Evolutionary conservation across 192 early-diverging fungal species (phyloP).

Genomic region (Umbelopsis sp.): DNA sequence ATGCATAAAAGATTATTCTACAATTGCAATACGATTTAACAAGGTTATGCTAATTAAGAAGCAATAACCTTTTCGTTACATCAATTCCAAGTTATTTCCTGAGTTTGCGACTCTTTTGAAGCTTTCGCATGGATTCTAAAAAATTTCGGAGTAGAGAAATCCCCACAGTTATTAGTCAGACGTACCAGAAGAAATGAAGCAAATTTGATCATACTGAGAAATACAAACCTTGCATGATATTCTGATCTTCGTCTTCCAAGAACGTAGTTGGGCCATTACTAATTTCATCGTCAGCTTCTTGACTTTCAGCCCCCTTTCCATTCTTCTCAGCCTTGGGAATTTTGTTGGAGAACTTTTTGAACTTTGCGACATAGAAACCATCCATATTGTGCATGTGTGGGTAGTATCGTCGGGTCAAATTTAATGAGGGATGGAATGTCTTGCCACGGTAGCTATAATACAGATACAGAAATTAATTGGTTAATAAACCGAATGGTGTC

Average conservation of each 20-base stretch:
- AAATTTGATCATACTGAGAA: background rate
- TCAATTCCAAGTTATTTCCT: background rate
- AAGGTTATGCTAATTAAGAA: background rate
- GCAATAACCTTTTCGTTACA: no score
- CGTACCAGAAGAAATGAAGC: background rate
- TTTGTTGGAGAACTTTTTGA: slow-evolving; percentile 94
- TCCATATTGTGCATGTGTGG: slow-evolving; percentile 99
- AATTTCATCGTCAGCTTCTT: slow-evolving; percentile 29
- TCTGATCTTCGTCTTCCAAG: slow-evolving; percentile 36
- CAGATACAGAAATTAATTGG: background rate
- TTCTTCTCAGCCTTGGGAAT: slow-evolving; percentile 48
- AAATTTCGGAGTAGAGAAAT: background rate
- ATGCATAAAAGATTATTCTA: slow-evolving; percentile 18
- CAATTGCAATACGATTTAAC: slow-evolving; percentile 7
- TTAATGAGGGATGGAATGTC: slow-evolving; percentile 81
- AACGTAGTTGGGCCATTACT: slow-evolving; percentile 18
- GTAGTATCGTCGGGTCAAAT: slow-evolving; percentile 88
- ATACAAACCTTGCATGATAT: slow-evolving; percentile 19
- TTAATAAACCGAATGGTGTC: background rate
- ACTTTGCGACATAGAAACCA: slow-evolving; percentile 98
- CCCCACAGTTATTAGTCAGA: background rate
- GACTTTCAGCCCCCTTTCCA: slow-evolving; percentile 43
- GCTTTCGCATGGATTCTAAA: slow-evolving; percentile 20
- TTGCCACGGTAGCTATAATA: slow-evolving; percentile 74
- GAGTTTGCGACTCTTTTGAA: slow-evolving; percentile 14